phyloP scores from a whole-genome alignment of 2,329 filamentous ascomycete species.

The Sporothrix schenckii region DNA sequence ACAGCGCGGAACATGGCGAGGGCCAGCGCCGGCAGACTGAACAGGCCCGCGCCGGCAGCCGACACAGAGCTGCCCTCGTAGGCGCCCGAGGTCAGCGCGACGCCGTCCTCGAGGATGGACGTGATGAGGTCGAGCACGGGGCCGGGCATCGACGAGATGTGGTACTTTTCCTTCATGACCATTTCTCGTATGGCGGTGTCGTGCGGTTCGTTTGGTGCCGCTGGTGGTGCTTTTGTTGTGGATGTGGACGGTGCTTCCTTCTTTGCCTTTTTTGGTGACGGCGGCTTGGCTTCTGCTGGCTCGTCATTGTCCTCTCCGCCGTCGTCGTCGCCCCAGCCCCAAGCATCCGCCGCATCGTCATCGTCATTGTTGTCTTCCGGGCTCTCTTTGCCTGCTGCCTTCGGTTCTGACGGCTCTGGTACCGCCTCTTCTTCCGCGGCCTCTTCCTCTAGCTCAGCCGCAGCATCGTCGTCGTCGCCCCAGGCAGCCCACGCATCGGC shows the following conservation, averaged over 20 bases:
- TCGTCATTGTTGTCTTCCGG: conserved; percentile 38
- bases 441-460: conserved; percentile 35
- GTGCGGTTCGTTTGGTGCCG: no score
- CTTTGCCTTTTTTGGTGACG: conserved; percentile 23
- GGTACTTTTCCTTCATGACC: conserved; percentile 81
- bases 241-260: conserved; percentile 11
- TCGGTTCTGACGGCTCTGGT: conserved; percentile 38
- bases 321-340: conserved; percentile 83
- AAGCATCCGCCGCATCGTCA: conserved; percentile 66
- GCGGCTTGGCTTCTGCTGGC: conserved; percentile 36
- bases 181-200: conserved; percentile 58
- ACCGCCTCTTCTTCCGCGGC: conserved; percentile 43
- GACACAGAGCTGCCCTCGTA: conserved; percentile 62
- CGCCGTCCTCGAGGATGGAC: conserved; percentile 62
- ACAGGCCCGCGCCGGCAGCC: conserved; percentile 69
- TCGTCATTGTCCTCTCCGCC: conserved; percentile 29
- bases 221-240: background rate
- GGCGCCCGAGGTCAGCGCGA: conserved; percentile 56
- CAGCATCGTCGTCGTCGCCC: conserved; percentile 44
- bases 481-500: conserved; percentile 46
- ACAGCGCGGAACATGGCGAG: conserved; percentile 80
- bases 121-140: conserved; percentile 70
- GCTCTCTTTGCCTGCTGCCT: conserved; percentile 32
- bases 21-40: conserved; percentile 70
- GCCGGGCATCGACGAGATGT: conserved; percentile 83